Evolutionary conservation across 2,329 filamentous ascomycete species (phyloP), one percentile per base, ranked within the genome.

Genomic region (Cladosporium austrohemisphaericum): DNA sequence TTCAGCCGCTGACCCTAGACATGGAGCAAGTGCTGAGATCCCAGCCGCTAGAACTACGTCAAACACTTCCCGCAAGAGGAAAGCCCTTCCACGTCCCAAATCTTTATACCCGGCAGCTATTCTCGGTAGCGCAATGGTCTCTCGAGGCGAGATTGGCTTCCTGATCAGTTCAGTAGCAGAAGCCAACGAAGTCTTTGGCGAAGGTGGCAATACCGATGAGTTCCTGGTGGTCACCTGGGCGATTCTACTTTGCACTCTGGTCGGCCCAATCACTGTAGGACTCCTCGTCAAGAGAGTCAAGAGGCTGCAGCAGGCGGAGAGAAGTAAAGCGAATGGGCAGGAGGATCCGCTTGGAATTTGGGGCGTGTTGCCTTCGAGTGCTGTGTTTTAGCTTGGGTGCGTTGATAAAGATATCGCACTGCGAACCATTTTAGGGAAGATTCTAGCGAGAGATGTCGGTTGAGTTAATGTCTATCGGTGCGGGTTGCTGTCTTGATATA

Each of bases 121-220:
- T 2, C 68, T 91, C 0, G 83, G 83, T 0, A 71, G 77, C 14
- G 80, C 80, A 2, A 92, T 92, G 86, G 78, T 85, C 0, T 81
- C 86, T 0, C 75, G 86, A n/a, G 86, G 87, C 1, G 87, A 93
- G 63, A 88, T 92, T 26, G 86, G 86, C 0, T 89, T 89, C 53
- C 65, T 92, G 35, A 88, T 93, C 53, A 82, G 83, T 1, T 80
- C 83, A 0, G 65, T 90, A 0, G 84, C 84, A 0, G 76, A 87
- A 58, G 75, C 68, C 4, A 68, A 71, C 11, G 73, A 75, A 0
- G 69, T 79, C 9, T 79, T 79, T 52, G 63, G 64, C 1, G 23
- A 43, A 22, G 31, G 52, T 22, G 38, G 51, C 2, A 63, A 65
- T 13, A 71, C 73, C 0, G 71, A 77, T 28, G 69, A 76, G 0